Conservation (phyloP, 2,329 filamentous ascomycete genomes). For the Trichoderma oligosporum region DNA sequence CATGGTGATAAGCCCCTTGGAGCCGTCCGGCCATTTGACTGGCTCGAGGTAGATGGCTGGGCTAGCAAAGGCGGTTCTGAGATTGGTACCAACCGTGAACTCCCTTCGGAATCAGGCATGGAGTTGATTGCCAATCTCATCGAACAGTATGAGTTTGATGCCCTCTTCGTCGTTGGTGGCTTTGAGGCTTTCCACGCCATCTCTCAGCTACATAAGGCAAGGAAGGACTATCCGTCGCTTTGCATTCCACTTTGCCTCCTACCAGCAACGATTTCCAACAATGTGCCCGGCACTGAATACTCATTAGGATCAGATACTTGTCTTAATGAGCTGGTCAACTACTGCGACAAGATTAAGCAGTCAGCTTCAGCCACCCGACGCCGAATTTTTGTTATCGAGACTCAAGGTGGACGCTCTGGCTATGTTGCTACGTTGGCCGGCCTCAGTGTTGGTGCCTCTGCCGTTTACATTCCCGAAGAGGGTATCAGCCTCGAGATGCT, state of each 20-base stretch:
- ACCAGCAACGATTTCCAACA: slow-evolving; percentile 97
- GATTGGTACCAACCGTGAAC: slow-evolving; percentile 93
- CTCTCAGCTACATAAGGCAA: slow-evolving; percentile 77
- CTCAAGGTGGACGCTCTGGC: slow-evolving; percentile 89
- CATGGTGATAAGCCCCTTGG: slow-evolving; percentile 78
- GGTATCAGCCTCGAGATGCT: slow-evolving; percentile 93
- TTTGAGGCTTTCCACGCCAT: slow-evolving; percentile 96
- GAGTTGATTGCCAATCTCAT: slow-evolving; percentile 78
- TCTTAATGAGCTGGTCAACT: slow-evolving; percentile 88
- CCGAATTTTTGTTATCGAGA: slow-evolving; percentile 96
- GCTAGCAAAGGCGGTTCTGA: slow-evolving; percentile 95
- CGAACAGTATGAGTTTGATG: slow-evolving; percentile 82
- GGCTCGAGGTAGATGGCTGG: slow-evolving; percentile 94
- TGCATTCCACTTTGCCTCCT: slow-evolving; percentile 89
- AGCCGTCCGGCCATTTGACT: slow-evolving; percentile 79
- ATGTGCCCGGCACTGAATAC: slow-evolving; percentile 96
- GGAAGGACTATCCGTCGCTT: slow-evolving; percentile 74
- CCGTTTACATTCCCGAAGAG: slow-evolving; percentile 96
- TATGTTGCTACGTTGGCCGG: slow-evolving; percentile 91
- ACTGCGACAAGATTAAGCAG: slow-evolving; percentile 97
- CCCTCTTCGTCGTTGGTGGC: slow-evolving; percentile 85
- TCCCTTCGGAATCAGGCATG: slow-evolving; percentile 82
- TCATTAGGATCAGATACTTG: slow-evolving; percentile 96
- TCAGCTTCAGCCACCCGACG: slow-evolving; percentile 90
- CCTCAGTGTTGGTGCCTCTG: slow-evolving; percentile 83